Evolutionary conservation across 306 rosid species (phyloP), one percentile per base, ranked within the genome.

Genomic region (Purshia tridentata): DNA sequence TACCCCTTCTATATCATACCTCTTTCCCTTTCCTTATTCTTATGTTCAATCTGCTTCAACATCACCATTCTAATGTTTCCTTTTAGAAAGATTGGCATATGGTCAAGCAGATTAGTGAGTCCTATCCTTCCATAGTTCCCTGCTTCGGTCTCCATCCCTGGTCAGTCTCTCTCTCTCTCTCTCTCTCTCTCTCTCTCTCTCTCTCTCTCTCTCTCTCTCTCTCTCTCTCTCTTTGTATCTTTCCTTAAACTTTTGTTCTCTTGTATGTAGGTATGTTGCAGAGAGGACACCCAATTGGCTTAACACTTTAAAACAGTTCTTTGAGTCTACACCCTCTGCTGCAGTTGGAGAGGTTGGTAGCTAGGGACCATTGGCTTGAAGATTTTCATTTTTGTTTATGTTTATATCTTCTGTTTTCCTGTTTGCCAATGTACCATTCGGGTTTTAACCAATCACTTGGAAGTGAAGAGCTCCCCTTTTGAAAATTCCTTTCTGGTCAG

Each of bases 71-170:
- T 12, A 58, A 58, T 58, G 6, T 6, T 6, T 13, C 19, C 64
- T 23, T 58, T 58, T 68, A 81, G 81, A 86, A 84, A 49, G 98
- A 91, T 65, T 94, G 97, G 97, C 80, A 73, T 67, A 70, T 85
- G 78, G 98, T 94, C 10, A 85, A 91, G 74, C 83, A 91, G 68
- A 73, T 94, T 87, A 68, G 89, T 6, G 77, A 86, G 75, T 46
- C 84, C 0, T 47, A 83, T 39, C 89, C 91, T 80, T 85, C 74
- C 49, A 72, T 91, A 58, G 60, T 91, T 61, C 98, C 98, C 54
- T 85, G 81, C 84, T 89, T 89, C 35, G 98, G 97, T 8, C 86
- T 94, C 66, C 95, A 94, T 73, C 96, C 98, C 1, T 89, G 97
- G 98, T 91, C 49, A 16, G 73, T 39, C 41, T 46, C 54, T 4